Evolutionary conservation across 148 eudicot genomes (phyloP).

Genomic region (Agrostemma githago): DNA sequence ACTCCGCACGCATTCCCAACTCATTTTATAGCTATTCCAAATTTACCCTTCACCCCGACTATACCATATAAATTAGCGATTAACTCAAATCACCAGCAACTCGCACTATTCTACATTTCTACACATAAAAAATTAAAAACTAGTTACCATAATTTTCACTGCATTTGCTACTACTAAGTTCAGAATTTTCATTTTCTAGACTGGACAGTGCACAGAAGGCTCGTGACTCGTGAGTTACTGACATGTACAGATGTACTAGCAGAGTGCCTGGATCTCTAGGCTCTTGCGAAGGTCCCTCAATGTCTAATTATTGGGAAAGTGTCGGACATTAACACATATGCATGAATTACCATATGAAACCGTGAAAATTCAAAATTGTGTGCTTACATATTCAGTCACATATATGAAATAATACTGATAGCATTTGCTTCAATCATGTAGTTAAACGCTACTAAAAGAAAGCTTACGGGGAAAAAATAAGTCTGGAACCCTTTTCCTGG

Average conservation of each 20-base stretch:
- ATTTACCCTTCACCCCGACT: no score
- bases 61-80: not conserved
- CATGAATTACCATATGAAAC: not conserved
- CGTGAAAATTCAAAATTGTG: not conserved
- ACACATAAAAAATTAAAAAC: not conserved
- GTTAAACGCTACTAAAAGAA: not conserved
- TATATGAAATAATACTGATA: slow-evolving; percentile 15
- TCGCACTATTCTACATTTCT: not conserved
- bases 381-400: slow-evolving; percentile 7
- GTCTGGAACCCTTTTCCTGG: slow-evolving; percentile 14
- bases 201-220: not conserved
- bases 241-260: not conserved
- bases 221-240: not conserved
- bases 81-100: not conserved
- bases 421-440: slow-evolving; percentile 14
- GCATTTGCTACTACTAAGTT: not conserved
- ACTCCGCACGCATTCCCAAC: no score
- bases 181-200: not conserved
- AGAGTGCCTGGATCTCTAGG: not conserved
- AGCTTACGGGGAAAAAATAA: slow-evolving; percentile 1
- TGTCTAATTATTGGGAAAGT: no score
- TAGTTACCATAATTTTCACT: not conserved
- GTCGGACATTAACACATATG: no score
- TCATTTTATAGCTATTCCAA: no score
- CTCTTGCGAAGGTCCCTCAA: no score